Evolutionary conservation across 2,329 filamentous ascomycete genomes (phyloP).

Genomic region (Sclerotinia spermophila): DNA sequence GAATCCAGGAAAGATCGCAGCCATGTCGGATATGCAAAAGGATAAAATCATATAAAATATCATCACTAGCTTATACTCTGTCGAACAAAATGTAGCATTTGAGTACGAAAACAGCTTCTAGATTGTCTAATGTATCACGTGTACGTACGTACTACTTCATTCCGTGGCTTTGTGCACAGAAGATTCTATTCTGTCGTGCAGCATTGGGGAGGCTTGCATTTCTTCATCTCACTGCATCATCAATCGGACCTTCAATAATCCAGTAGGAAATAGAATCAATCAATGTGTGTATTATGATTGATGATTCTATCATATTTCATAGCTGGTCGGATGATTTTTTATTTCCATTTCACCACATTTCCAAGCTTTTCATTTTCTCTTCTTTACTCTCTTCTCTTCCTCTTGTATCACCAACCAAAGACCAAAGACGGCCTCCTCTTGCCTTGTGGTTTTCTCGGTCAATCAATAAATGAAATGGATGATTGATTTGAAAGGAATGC

Average conservation of each 20-base stretch:
- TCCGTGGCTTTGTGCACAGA: slow-evolving; percentile 8
- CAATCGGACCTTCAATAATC: not conserved
- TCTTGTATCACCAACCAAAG: not conserved
- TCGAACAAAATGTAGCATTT: not conserved
- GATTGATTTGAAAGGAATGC: slow-evolving; percentile 4
- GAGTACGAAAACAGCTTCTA: not conserved
- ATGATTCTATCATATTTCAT: not conserved
- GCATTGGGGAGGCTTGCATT: slow-evolving; percentile 3
- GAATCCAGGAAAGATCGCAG: not conserved
- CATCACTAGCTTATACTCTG: no score
- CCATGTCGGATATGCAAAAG: no score
- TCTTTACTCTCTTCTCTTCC: not conserved
- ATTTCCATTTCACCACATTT: not conserved
- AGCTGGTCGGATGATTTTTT: slow-evolving; percentile 5
- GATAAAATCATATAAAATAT: not conserved
- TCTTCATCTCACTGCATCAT: slow-evolving; percentile 8
- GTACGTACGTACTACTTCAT: not conserved
- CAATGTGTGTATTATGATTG: not conserved
- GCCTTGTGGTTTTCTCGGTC: not conserved
- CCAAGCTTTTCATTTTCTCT: not conserved
- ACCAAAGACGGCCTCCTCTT: not conserved
- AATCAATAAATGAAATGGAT: not conserved
- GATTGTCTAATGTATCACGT: not conserved
- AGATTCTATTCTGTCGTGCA: slow-evolving; percentile 4
- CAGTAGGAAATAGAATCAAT: not conserved